Evolutionary conservation across 2,329 filamentous ascomycete species (phyloP), one percentile per base, ranked within the genome.

Genomic region (Colletotrichum theobromicola): DNA sequence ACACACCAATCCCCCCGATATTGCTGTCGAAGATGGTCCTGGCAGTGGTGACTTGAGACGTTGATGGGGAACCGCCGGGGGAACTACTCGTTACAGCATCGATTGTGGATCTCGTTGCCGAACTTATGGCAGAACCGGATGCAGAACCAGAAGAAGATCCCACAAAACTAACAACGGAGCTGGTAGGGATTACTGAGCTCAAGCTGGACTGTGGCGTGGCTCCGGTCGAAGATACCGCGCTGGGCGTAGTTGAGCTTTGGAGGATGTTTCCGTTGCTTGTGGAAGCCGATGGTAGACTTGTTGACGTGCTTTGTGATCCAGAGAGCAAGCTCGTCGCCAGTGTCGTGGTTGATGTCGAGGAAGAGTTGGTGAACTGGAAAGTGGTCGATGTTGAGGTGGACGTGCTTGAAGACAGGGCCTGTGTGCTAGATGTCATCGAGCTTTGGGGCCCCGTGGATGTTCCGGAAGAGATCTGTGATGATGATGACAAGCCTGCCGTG

Each of bases 91-190:
- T n/a, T n/a, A n/a, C n/a, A n/a, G n/a, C n/a, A n/a, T n/a, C n/a
- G n/a, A n/a, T n/a, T n/a, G n/a, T n/a, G n/a, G n/a, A n/a, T n/a
- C n/a, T n/a, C n/a, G n/a, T n/a, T n/a, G n/a, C n/a, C n/a, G n/a
- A n/a, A n/a, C n/a, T n/a, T n/a, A n/a, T n/a, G n/a, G n/a, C n/a
- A 2, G 5, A 21, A 2, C 42, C 42, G 24, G 42, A 6, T 1
- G 10, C 42, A 50, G 42, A 21, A 21, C 0, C 42, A 50, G n/a
- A 21, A 46, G n/a, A 21, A 21, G 42, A 18, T 26, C 18, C 30
- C 21, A 58, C 16, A 2, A 26, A 9, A 32, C 55, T 32, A 15
- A 28, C 24, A 15, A 30, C 16, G 26, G 30, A 58, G 55, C 26
- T 21, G 4, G 10, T 50, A 50, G 42, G 42, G n/a, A n/a, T 13